phyloP scores from a whole-genome alignment of 1,284 basidiomycete species.

The Xerocomus minutiporus region DNA sequence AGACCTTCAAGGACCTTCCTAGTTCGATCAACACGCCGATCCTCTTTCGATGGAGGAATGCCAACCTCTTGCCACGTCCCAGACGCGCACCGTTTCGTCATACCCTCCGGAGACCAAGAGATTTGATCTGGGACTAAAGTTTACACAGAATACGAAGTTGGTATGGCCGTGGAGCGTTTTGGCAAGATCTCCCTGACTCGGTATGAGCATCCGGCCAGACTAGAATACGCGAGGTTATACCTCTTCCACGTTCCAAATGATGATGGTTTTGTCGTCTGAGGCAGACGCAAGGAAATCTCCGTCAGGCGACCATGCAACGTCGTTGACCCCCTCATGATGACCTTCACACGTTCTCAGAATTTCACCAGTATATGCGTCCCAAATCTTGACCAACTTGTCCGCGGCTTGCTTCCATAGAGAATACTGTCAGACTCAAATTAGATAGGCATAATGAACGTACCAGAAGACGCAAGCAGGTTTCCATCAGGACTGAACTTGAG shows the following conservation, averaged over 20 bases:
- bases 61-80: constrained; percentile 90
- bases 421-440: constrained; percentile 15
- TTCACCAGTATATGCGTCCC: constrained; percentile 68
- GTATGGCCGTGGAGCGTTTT: constrained; percentile 80
- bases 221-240: constrained; percentile 36
- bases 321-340: constrained; percentile 80
- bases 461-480: constrained; percentile 65
- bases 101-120: constrained; percentile 89
- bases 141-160: constrained; percentile 89
- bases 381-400: constrained; percentile 76
- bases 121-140: constrained; percentile 86
- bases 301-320: constrained; percentile 83
- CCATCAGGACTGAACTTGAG: constrained; percentile 80
- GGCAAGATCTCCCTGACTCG: constrained; percentile 48
- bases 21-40: constrained; percentile 2
- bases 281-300: constrained; percentile 81
- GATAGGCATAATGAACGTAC: constrained; percentile 41
- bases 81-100: constrained; percentile 92
- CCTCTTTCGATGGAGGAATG: background rate
- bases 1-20: constrained; percentile 74
- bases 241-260: constrained; percentile 73
- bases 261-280: constrained; percentile 84
- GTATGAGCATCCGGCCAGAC: constrained; percentile 7
- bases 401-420: constrained; percentile 54
- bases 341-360: constrained; percentile 66